Evolutionary conservation across 1,284 basidiomycete genomes (phyloP).

Genomic region (Apiotrichum veenhuisii): DNA sequence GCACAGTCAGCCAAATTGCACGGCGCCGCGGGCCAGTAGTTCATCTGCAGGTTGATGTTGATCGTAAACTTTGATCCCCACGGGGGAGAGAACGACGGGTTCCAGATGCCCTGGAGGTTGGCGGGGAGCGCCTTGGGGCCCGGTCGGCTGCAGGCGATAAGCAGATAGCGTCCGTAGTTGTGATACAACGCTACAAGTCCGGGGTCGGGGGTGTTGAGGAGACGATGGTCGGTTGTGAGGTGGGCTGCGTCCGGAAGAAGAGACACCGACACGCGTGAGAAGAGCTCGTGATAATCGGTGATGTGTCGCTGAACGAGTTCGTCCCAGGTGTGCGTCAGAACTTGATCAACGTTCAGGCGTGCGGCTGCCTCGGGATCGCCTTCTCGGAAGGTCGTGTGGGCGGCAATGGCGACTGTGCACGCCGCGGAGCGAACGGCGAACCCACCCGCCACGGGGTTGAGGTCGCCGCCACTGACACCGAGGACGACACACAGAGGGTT

Average conservation of each 20-base stretch:
- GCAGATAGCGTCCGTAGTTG: conserved; percentile 16
- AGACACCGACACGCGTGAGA: neutral
- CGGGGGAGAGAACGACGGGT: conserved; percentile 6
- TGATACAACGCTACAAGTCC: conserved; percentile 7
- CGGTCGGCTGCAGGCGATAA: conserved; percentile 9
- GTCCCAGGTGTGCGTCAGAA: neutral
- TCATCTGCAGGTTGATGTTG: conserved; percentile 22
- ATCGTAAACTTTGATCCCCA: conserved; percentile 15
- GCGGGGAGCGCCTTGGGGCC: neutral
- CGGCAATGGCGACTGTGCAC: neutral
- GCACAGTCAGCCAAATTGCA: neutral
- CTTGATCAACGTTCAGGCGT: neutral
- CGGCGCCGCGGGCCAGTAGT: conserved; percentile 13
- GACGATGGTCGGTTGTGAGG: neutral
- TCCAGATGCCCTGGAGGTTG: conserved; percentile 20
- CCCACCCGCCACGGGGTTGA: neutral
- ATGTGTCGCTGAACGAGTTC: neutral
- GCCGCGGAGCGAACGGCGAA: neutral
- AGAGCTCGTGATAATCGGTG: neutral
- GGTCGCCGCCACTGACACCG: neutral
- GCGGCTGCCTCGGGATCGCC: neutral
- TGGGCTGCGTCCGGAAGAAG: neutral
- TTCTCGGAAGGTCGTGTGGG: neutral
- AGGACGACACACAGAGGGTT: neutral
- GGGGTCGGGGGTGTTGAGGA: neutral